Conservation (phyloP, 768 basidiomycete genomes). For the Phlebiopsis gigantea region DNA sequence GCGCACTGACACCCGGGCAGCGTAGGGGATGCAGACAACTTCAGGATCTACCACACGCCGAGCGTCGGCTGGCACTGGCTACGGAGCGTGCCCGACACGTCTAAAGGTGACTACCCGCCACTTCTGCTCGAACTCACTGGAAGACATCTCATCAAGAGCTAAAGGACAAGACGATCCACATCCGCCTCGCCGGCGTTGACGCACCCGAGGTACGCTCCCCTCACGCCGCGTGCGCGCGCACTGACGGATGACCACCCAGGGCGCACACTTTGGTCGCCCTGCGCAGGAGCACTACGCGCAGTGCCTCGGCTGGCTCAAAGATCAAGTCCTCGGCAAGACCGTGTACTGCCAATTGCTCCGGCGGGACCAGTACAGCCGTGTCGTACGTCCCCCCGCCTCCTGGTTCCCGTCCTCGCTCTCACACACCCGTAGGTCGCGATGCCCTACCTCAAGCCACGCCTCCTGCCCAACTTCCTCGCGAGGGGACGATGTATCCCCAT, state of each 20-base stretch:
- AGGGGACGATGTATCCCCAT: conserved; percentile 48
- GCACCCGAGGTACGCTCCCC: too few species aligned
- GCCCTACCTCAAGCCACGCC: conserved; percentile 45
- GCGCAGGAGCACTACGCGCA: conserved; percentile 74
- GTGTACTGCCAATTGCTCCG: conserved; percentile 69
- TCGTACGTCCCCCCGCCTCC: conserved; percentile 42
- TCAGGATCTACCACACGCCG: conserved; percentile 83
- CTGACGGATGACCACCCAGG: too few species aligned
- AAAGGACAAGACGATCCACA: conserved; percentile 76
- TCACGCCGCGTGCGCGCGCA: too few species aligned
- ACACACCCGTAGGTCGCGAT: conserved; percentile 52
- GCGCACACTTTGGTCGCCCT: conserved; percentile 78
- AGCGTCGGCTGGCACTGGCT: conserved; percentile 69
- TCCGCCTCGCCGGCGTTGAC: conserved; percentile 87
- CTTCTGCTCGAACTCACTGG: neutral
- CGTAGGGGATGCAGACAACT: conserved; percentile 86
- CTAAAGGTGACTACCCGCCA: conserved; percentile 42
- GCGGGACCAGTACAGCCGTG: conserved; percentile 80
- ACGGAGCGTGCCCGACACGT: conserved; percentile 50
- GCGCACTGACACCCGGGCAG: conserved; percentile 28
- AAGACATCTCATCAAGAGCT: conserved; percentile 42
- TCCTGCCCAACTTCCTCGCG: conserved; percentile 46
- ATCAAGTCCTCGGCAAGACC: conserved; percentile 48
- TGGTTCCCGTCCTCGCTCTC: neutral
- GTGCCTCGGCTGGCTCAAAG: conserved; percentile 66